Conservation (phyloP, 2,329 filamentous ascomycete genomes). For the Coleophoma eucalyptorum region DNA sequence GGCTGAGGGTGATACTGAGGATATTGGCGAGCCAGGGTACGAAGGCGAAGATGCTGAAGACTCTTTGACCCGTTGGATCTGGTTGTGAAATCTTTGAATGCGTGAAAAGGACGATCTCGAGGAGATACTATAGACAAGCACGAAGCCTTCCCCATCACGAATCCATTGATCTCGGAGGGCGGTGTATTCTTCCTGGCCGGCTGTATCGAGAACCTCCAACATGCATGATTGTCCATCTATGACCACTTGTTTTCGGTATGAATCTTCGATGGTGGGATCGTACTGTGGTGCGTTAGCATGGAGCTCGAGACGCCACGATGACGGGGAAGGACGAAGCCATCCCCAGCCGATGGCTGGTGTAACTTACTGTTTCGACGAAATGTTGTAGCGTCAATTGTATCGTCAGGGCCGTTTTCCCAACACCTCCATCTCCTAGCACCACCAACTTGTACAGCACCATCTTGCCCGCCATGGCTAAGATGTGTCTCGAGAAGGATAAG, state of each 20-base stretch:
- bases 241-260: slow-evolving; percentile 83
- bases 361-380: slow-evolving; percentile 84
- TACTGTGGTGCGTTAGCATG: slow-evolving; percentile 40
- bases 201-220: slow-evolving; percentile 95
- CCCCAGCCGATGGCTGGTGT: background rate
- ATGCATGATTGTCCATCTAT: slow-evolving; percentile 96
- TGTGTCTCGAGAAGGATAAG: background rate
- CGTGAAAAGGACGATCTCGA: slow-evolving; percentile 92
- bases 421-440: slow-evolving; percentile 90
- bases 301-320: background rate
- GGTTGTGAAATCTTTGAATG: slow-evolving; percentile 93
- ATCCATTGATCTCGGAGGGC: slow-evolving; percentile 98
- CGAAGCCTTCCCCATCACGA: slow-evolving; percentile 93
- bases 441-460: slow-evolving; percentile 97
- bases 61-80: slow-evolving; percentile 97
- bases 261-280: slow-evolving; percentile 85
- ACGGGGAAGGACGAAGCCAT: too few species aligned
- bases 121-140: slow-evolving; percentile 97
- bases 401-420: slow-evolving; percentile 89
- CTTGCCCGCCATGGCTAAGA: slow-evolving; percentile 70
- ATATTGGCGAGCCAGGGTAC: slow-evolving; percentile 71
- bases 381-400: slow-evolving; percentile 98
- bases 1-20: slow-evolving; percentile 44
- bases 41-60: slow-evolving; percentile 74
- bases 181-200: slow-evolving; percentile 97